Evolutionary conservation across 1,139 yeast genomes (phyloP).

Genomic region (Protomyces inouyei): DNA sequence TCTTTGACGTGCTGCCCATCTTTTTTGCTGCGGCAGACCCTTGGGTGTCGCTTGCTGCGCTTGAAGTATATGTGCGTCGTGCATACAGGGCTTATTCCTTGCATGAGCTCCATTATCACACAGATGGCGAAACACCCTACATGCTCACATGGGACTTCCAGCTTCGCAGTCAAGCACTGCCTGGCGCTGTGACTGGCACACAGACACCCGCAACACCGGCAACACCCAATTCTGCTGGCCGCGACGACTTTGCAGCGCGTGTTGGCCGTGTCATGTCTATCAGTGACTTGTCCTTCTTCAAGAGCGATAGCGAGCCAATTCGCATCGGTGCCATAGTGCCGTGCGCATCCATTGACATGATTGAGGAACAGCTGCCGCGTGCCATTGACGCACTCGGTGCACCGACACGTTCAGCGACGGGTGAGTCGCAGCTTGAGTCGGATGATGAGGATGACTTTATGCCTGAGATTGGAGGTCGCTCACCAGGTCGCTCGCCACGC

Average conservation of each 20-base stretch:
- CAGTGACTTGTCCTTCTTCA: slow-evolving; percentile 79
- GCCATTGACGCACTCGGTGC: slow-evolving; percentile 62
- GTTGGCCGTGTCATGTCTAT: slow-evolving; percentile 79
- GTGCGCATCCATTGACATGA: slow-evolving; percentile 77
- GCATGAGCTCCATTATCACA: slow-evolving; percentile 65
- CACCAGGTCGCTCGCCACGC: background rate
- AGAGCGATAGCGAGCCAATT: slow-evolving; percentile 53
- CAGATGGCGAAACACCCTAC: slow-evolving; percentile 52
- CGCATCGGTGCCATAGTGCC: slow-evolving; percentile 89
- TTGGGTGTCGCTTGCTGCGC: slow-evolving; percentile 91
- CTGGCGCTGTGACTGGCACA: slow-evolving; percentile 42
- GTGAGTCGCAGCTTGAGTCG: slow-evolving; percentile 2
- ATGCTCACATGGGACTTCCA: slow-evolving; percentile 87
- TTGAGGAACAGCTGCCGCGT: slow-evolving; percentile 71
- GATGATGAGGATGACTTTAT: slow-evolving; percentile 38
- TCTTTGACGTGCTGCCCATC: slow-evolving; percentile 89
- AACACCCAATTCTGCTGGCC: slow-evolving; percentile 34
- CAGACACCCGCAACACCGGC: slow-evolving; percentile 26
- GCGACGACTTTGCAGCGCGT: slow-evolving; percentile 31
- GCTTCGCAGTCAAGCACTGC: slow-evolving; percentile 65
- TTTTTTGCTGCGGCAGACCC: slow-evolving; percentile 79
- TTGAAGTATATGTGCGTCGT: slow-evolving; percentile 92
- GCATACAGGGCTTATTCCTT: slow-evolving; percentile 95
- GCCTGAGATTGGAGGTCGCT: slow-evolving; percentile 37
- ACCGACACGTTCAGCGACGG: slow-evolving; percentile 44